phyloP scores from a whole-genome alignment of 768 basidiomycete species.

The Leccinellum luteum region DNA sequence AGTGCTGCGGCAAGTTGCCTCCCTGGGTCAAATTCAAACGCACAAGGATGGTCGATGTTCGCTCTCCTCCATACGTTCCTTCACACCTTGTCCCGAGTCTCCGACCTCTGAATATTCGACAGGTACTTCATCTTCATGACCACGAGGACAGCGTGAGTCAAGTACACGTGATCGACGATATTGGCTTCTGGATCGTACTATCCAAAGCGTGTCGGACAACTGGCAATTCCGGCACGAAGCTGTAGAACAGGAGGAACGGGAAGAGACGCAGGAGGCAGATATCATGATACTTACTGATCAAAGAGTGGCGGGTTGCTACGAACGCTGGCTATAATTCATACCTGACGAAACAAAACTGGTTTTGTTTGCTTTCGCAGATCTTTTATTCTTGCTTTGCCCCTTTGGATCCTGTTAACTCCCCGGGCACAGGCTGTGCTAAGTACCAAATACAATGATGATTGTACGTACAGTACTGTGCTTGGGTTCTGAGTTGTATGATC shows the following conservation, averaged over 20 bases:
- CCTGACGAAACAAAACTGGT: neutral
- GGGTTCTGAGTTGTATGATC: neutral
- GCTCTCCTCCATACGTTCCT: slow-evolving; percentile 4
- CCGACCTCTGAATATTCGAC: neutral
- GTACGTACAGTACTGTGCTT: neutral
- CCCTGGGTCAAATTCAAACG: slow-evolving; percentile 2
- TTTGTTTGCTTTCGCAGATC: too few species aligned
- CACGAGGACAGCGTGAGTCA: neutral
- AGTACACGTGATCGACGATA: neutral
- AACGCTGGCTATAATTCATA: neutral
- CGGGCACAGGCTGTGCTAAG: too few species aligned
- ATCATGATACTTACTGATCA: neutral
- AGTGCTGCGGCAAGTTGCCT: neutral
- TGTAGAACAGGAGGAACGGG: too few species aligned
- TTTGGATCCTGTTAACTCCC: neutral
- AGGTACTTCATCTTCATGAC: neutral
- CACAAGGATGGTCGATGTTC: neutral
- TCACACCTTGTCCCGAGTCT: slow-evolving; percentile 11
- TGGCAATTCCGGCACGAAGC: neutral
- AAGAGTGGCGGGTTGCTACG: neutral
- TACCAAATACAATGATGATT: too few species aligned
- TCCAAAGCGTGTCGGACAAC: neutral
- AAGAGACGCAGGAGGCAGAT: neutral
- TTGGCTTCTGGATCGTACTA: neutral
- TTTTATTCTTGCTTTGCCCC: neutral